Percentiles rank a stretch among this genome's conserved stretches.
Conservation (phyloP, 2,329 filamentous ascomycete genomes). For the Scedosporium aurantiacum region DNA sequence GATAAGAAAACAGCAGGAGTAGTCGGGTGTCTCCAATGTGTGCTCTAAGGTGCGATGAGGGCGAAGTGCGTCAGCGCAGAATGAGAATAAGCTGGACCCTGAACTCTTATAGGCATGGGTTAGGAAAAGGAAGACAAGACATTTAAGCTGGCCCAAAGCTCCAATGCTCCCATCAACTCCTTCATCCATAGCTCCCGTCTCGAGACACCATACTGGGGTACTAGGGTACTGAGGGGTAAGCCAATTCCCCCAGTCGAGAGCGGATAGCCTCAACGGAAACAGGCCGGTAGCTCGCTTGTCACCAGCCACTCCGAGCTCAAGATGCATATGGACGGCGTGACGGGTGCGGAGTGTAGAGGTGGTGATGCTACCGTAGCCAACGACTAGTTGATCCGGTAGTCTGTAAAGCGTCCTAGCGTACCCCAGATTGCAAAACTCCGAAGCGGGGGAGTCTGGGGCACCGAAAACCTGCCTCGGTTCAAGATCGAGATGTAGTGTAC, state of each 20-base stretch:
- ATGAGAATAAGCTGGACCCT: too few relatives aligned
- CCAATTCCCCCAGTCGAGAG: background rate
- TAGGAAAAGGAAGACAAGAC: too few relatives aligned
- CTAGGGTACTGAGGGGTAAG: background rate
- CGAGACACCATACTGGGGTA: background rate
- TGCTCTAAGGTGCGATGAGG: too few relatives aligned
- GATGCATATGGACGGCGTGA: background rate
- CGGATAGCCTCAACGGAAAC: background rate
- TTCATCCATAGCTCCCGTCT: background rate
- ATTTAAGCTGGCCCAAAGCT: too few relatives aligned
- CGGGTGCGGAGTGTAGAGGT: background rate
- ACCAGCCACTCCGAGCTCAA: background rate
- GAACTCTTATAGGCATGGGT: too few relatives aligned
- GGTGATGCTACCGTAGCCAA: background rate
- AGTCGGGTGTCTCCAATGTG: too few relatives aligned
- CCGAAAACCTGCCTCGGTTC: background rate
- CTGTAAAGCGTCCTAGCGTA: background rate
- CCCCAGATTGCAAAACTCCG: background rate
- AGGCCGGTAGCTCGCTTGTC: background rate
- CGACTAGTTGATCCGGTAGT: too few relatives aligned
- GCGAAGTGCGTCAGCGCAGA: too few relatives aligned
- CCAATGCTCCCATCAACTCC: too few relatives aligned
- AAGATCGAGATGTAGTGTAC: background rate
- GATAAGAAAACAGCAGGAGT: too few relatives aligned
- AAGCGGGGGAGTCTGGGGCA: background rate